Evolutionary conservation across 2,329 filamentous ascomycete genomes (phyloP).

Genomic region (Xylariaceae sp.): DNA sequence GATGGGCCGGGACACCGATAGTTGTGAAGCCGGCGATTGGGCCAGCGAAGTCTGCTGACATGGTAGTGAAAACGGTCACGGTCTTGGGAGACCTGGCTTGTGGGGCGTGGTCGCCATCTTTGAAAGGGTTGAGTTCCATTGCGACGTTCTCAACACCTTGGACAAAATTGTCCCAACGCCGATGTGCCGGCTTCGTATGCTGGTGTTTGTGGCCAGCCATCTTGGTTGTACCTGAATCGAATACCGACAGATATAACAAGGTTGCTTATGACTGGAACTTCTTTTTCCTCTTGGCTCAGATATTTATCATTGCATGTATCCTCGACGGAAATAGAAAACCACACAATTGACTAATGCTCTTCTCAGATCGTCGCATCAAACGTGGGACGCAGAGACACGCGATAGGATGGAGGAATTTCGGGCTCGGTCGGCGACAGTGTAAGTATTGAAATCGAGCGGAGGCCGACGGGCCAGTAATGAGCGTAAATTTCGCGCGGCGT

Average conservation of each 20-base stretch:
- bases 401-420: not conserved
- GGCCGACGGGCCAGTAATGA: slow-evolving; percentile 16
- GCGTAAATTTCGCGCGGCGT: slow-evolving; percentile 18
- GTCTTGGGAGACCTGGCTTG: slow-evolving; percentile 26
- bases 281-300: not conserved
- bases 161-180: slow-evolving; percentile 24
- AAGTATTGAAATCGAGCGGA: slow-evolving; percentile 3
- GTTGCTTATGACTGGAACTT: not conserved
- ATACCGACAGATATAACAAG: not conserved
- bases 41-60: slow-evolving; percentile 38
- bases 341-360: not conserved
- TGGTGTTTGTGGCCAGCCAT: slow-evolving; percentile 25
- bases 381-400: not conserved
- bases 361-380: not conserved
- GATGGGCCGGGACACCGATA: slow-evolving; percentile 26
- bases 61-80: slow-evolving; percentile 39
- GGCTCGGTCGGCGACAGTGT: not conserved
- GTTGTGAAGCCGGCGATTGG: slow-evolving; percentile 40
- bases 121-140: slow-evolving; percentile 26
- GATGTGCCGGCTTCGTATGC: slow-evolving; percentile 22
- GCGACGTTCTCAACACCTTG: slow-evolving; percentile 29
- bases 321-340: not conserved
- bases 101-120: slow-evolving; percentile 16
- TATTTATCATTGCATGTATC: slow-evolving; percentile 7
- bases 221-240: not conserved